Percentiles rank a stretch among this genome's conserved stretches.
phyloP scores from a whole-genome alignment of 2,329 filamentous ascomycete species.

The Cryoendolithus antarcticus region DNA sequence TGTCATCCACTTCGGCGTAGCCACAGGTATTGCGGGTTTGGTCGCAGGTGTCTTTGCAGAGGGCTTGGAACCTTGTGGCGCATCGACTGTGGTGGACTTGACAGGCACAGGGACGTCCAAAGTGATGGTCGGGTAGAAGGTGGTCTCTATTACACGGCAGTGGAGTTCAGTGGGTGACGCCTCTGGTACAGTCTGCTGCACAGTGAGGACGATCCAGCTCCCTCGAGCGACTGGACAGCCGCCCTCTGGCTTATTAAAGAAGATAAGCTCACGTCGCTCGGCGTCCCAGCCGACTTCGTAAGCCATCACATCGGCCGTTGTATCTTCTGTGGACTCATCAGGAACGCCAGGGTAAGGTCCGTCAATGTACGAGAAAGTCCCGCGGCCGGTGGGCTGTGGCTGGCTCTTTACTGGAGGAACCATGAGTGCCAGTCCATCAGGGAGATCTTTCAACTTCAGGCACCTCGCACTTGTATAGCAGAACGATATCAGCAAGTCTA shows the following conservation, averaged over 20 bases:
- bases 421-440: constrained; percentile 42
- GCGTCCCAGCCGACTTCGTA: constrained; percentile 23
- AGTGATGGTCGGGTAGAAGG: constrained; percentile 33
- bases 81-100: not conserved
- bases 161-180: constrained; percentile 25
- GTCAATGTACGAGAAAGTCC: too few species aligned
- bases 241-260: constrained; percentile 15
- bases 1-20: constrained; percentile 17
- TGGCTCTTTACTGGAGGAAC: constrained; percentile 29
- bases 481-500: constrained; percentile 74
- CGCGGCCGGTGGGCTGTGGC: too few species aligned
- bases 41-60: constrained; percentile 1
- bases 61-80: constrained; percentile 1
- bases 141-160: constrained; percentile 37
- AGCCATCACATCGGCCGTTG: not conserved
- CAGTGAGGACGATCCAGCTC: constrained; percentile 40
- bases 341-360: not conserved
- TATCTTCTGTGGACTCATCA: not conserved
- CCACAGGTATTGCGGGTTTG: constrained; percentile 3
- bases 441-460: constrained; percentile 40
- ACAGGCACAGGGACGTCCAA: constrained; percentile 15
- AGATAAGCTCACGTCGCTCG: constrained; percentile 30
- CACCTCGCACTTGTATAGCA: constrained; percentile 51
- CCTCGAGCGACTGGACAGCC: constrained; percentile 31
- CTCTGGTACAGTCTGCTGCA: not conserved